Evolutionary conservation across 2,329 filamentous ascomycete genomes (phyloP), one percentile per base, ranked within the genome.

Genomic region (Pseudocercospora crystallina): DNA sequence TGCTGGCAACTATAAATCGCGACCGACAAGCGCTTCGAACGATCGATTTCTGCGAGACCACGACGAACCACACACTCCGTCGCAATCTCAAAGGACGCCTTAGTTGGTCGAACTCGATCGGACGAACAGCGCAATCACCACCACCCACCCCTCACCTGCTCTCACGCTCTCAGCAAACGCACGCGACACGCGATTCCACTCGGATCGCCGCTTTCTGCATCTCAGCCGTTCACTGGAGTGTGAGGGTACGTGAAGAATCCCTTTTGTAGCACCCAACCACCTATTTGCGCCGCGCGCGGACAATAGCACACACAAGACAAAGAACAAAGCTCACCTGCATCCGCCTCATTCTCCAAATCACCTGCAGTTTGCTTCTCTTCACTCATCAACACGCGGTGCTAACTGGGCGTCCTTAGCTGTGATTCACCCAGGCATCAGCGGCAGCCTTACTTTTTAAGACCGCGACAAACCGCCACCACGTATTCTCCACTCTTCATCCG

Each of bases 401-500:
- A 55, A 52, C 52, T 32, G 37, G 40, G 45, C 37, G 35, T 53
- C 46, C 49, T 53, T 56, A 61, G 60, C 54, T 60, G 60, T 53
- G 49, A 54, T 60, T 26, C 61, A 56, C 53, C 50, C 52, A 49
- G 49, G 44, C 49, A 51, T 38, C 35, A 36, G 40, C 53, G 43
- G 11, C 20, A 41, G n/a, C 49, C 43, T 47, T 32, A 49, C 38
- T 12, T 45, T 10, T 32, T 26, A 45, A 45, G n/a, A 33, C 43
- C 47, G 32, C 43, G 35, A 56, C 59, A 57, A 46, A 65, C 64
- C 64, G 63, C 61, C 60, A 67, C 47, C 50, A 66, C 63, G 83
- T 83, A 87, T 84, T 87, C 84, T 60, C 83, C 82, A 73, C 80
- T 87, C 63, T 85, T 86, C 70, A 75, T 85, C 69, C 79, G 81